A percentile compares a stretch with the other conserved stretches of the same genome.
These are phyloP conservation scores for Acanthamoeba triangularis DNA, from an alignment of 208 protist species.

Conservation along the genomic window DNA sequence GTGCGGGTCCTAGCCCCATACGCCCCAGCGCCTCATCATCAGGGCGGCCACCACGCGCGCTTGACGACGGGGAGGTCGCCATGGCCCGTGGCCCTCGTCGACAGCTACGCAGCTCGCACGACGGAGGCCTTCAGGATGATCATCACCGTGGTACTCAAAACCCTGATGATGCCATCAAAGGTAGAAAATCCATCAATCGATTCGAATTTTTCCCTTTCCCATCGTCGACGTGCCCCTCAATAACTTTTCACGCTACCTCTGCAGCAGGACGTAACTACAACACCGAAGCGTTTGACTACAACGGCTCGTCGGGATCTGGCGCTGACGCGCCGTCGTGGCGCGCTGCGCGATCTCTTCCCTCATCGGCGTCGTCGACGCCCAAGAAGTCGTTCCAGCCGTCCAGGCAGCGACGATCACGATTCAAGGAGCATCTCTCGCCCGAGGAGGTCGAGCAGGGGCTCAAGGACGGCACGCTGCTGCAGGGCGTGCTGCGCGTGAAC, in stretches of 20 bases:
- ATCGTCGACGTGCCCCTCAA: too few species aligned
- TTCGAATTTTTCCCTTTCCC: too few species aligned
- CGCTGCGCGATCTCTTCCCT: background rate
- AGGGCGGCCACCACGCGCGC: too few species aligned
- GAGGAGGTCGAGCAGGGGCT: constrained; percentile 61
- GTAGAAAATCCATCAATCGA: background rate
- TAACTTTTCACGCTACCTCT: background rate
- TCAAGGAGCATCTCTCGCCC: constrained; percentile 59
- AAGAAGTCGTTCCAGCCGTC: background rate
- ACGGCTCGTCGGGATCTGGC: background rate
- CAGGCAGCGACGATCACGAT: constrained; percentile 51
- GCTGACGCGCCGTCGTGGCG: background rate
- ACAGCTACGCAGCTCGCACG: background rate
- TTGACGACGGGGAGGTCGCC: background rate
- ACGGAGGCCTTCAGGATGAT: background rate
- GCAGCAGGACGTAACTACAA: background rate
- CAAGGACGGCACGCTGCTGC: constrained; percentile 60
- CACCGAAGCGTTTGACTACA: constrained; percentile 6
- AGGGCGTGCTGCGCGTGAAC: constrained; percentile 82
- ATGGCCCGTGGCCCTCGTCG: background rate
- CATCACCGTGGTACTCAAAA: background rate
- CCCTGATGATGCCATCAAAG: background rate
- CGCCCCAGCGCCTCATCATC: background rate
- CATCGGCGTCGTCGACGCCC: background rate
- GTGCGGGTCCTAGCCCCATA: background rate